Percentiles rank a stretch among this genome's conserved stretches.
Conservation (phyloP, 805 yeast genomes). For the Lipomyces mesembrius region DNA sequence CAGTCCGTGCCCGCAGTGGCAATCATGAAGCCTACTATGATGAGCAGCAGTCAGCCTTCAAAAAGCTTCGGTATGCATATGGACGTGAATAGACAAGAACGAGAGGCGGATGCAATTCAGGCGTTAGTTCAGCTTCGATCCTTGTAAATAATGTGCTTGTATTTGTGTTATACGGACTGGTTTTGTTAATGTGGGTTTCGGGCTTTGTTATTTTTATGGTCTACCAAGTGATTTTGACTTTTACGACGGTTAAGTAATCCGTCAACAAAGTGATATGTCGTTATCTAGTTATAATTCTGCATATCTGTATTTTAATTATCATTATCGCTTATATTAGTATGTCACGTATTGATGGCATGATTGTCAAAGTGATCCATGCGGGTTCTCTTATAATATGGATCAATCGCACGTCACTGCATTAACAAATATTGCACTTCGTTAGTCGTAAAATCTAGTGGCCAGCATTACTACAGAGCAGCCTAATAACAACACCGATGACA, state of each 20-base stretch:
- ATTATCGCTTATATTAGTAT: background rate
- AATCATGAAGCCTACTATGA: conserved; percentile 6
- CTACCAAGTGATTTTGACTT: background rate
- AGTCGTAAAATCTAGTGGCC: background rate
- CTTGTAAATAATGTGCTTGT: conserved; percentile 28
- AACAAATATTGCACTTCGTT: no score
- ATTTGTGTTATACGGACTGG: background rate
- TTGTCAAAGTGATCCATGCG: background rate
- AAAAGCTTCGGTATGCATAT: conserved; percentile 1
- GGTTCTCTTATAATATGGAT: background rate
- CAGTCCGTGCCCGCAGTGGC: conserved; percentile 26
- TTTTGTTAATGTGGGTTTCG: background rate
- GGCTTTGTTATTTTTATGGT: background rate
- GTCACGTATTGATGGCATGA: background rate
- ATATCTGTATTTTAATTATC: background rate
- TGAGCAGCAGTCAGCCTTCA: conserved; percentile 8
- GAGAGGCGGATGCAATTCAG: conserved; percentile 38
- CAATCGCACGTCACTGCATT: background rate
- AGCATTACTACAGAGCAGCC: background rate
- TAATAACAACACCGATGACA: background rate
- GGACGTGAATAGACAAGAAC: conserved; percentile 11
- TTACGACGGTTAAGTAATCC: background rate
- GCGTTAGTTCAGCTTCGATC: conserved; percentile 39
- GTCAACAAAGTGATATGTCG: background rate
- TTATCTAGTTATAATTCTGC: background rate